Base-by-base conservation (phyloP, 805 yeast genomes). In the Saccharomycodes ludwigii region DNA sequence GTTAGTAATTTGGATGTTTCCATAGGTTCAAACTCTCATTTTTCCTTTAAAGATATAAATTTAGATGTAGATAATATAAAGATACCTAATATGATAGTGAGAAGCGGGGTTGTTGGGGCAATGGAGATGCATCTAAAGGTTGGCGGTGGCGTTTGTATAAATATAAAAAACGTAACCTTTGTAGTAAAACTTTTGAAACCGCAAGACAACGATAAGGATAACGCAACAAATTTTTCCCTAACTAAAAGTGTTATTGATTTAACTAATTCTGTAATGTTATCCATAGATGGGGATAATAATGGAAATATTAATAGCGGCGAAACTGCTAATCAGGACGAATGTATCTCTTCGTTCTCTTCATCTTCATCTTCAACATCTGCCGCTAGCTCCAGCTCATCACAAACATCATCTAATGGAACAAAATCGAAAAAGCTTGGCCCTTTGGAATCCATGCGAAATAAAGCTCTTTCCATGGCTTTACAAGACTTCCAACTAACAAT, bases 1-100 rank as follows among this genome's bases (percentile, higher is more conserved):
- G 61, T 84, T 13, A 78, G 84, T 13, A 79, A 84, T 47, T 52
- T 86, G 32, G 91, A 84, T 46, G 84, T 86, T 0, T 76, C 93
- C 4, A 57, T 82, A 14, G 81, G 82, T 1, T 59, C 76, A 4
- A 66, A 62, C 34, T 60, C 63, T 12, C 56, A 59, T 52, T 66
- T 65, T 51, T 62, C 59, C 36, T 65, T 69, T 12, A 65, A 69
- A 27, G 76, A 82, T 50, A 70, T 86, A 7, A 65, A 73, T 30
- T 55, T 86, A 18, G 88, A 80, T 47, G 73, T 83, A 0, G 83
- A 77, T 19, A 77, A 74, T 35, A 61, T 83, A 26, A 62, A 65
- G 36, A 46, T 79, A 3, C 88, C 88, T 0, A 81, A 83, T 2
- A 48, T 76, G 14, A 65, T 59, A 35, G 52, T 82, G 4, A 55